phyloP scores from a whole-genome alignment of 257 asterid species.

The Solanum chmielewskii region DNA sequence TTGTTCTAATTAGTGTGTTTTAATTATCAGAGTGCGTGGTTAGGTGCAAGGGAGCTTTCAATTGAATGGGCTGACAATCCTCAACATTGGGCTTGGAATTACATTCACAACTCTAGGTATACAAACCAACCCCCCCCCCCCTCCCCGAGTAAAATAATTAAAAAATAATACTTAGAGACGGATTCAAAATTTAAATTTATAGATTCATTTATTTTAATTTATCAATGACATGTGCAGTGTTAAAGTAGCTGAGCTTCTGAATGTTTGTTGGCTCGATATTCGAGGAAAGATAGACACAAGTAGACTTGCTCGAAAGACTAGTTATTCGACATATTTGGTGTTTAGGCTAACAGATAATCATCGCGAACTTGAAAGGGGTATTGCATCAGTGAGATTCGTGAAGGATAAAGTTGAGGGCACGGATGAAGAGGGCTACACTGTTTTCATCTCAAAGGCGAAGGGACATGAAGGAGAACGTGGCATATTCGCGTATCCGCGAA shows the following conservation, averaged over 20 bases:
- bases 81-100: not conserved
- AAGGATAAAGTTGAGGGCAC: not conserved
- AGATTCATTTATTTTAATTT: not conserved
- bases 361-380: not conserved
- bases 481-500: not conserved
- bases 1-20: not conserved
- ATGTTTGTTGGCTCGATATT: not conserved
- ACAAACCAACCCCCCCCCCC: not conserved
- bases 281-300: not conserved
- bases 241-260: not conserved
- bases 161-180: not conserved
- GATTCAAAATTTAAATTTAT: accelerated
- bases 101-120: not conserved
- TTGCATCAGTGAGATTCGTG: not conserved
- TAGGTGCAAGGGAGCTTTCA: not conserved
- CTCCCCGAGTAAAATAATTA: too few species aligned
- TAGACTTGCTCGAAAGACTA: not conserved
- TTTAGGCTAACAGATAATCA: not conserved
- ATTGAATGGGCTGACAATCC: not conserved
- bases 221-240: not conserved
- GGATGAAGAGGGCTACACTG: not conserved
- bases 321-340: not conserved
- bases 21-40: not conserved
- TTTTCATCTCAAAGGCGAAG: not conserved
- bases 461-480: not conserved